Evolutionary conservation across 2,329 filamentous ascomycete genomes (phyloP).

Genomic region (Colletotrichum incanum): DNA sequence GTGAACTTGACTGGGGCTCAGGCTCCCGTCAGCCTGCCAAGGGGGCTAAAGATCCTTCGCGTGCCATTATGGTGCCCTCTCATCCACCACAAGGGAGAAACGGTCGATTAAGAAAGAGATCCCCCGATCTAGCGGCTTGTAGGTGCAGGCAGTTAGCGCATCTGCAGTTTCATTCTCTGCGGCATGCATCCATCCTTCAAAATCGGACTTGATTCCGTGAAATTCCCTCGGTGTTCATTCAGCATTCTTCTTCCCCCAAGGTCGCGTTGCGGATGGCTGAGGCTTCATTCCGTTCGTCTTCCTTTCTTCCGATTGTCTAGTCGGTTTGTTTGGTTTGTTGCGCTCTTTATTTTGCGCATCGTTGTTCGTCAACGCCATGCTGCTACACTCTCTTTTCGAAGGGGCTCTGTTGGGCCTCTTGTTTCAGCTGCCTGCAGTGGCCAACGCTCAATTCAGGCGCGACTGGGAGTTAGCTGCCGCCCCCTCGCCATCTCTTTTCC

Average conservation of each 20-base stretch:
- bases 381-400: neutral
- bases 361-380: neutral
- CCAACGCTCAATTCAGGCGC: neutral
- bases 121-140: neutral
- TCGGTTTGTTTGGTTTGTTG: neutral
- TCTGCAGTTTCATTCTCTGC: neutral
- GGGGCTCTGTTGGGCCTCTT: neutral
- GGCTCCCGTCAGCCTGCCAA: conserved; percentile 19
- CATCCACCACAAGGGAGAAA: neutral
- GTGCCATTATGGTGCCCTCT: neutral
- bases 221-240: neutral
- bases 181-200: neutral
- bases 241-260: neutral
- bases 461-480: conserved; percentile 11
- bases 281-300: neutral
- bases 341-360: neutral
- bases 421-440: conserved; percentile 1
- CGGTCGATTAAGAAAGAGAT: neutral
- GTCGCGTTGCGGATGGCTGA: neutral
- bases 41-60: conserved; percentile 18
- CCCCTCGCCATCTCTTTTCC: conserved; percentile 1
- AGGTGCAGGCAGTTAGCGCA: neutral
- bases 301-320: neutral
- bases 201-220: neutral
- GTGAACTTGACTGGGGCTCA: neutral